Evolutionary conservation across 2,329 filamentous ascomycete genomes (phyloP), one percentile per base, ranked within the genome.

Genomic region (Venturia effusa): DNA sequence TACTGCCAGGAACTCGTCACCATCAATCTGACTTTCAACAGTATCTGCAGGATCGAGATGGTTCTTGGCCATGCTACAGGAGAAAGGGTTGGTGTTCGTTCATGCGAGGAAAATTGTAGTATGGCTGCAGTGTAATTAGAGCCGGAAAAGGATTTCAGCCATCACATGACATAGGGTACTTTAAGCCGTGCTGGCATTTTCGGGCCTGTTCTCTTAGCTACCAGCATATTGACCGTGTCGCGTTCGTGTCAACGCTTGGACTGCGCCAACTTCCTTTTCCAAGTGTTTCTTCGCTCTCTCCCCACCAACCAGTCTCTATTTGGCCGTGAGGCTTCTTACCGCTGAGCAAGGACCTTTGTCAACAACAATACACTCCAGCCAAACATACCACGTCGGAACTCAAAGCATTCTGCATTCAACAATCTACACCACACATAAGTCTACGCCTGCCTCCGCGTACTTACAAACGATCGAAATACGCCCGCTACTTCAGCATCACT

Each of bases 301-400:
- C 22, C 22, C 27, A 24, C 45, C 45, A 27, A 51, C 45, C 45
- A 51, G 11, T 24, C 45, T 51, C 45, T 27, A 15, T 51, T 15
- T 27, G 45, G 45, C 22, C 11, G 24, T 13, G 45, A 51, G 27
- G 17, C 45, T 51, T 51, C 22, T 51, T 51, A 27, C 45, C 11
- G 45, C 45, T 27, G 45, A 51, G 45, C 45, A 51, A 51, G 45
- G 45, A 51, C 45, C 45, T 51, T 51, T 51, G 45, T 51, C 45
- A 51, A 51, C 43, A 48, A 48, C 45, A 51, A 51, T 51, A 22
- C 13, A 27, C 45, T 15, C 15, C 11, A 0, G 7, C 45, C 45
- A 51, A 51, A 17, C 45, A 51, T 24, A 51, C 45, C n/a, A 51
- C 7, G 10, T 10, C 22, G 24, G 17, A 6, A 3, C 22, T 13